Evolutionary conservation across 2,329 filamentous ascomycete genomes (phyloP), one percentile per base, ranked within the genome.

Genomic region (Aspergillus eucalypticola): DNA sequence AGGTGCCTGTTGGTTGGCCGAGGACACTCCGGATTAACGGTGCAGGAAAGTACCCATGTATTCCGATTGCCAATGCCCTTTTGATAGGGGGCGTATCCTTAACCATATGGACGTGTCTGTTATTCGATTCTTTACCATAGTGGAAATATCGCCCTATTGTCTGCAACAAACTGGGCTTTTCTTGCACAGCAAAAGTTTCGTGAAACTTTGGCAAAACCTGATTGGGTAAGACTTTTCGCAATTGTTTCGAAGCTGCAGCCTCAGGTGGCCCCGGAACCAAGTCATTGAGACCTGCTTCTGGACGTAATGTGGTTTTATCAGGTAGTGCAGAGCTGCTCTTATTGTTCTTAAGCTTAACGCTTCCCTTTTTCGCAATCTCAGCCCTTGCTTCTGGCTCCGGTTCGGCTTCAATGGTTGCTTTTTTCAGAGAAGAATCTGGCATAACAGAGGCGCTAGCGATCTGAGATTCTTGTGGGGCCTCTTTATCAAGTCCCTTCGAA

Each of bases 1-100:
- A 98, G 0, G 95, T 99, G 5, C 95, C 95, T 0, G 93, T 99
- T 0, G 95, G 95, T 68, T 96, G 94, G 0, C 95, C 95, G 15
- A 98, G 88, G 67, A 99, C 90, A 19, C 89, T 90, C n/a, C 95
- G 89, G 38, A 99, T 83, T 44, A 96, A 86, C 0, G 90, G 86
- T 0, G 92, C 92, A 1, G 95, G 95, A 66, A 98, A 97, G 61
- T 96, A 90, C 0, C 95, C 95, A 74, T 99, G 95, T 1, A 99
- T 87, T 41, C 95, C 95, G 66, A 99, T 96, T 1, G 93, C 92
- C 5, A 99, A 83, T 11, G 95, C 95, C 66, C 90, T 95, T 70
- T 87, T 91, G 50, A 98, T 87, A 65, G 85, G 89, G 1, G 87
- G 90, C 0, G 86, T 82, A 7, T 90, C 86, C 48, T 87, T 87